Percentiles rank a stretch among this genome's conserved stretches.
These are phyloP conservation scores for Aspergillus ibericus DNA, from an alignment of 2,329 filamentous ascomycete species.

Conservation along the genomic window DNA sequence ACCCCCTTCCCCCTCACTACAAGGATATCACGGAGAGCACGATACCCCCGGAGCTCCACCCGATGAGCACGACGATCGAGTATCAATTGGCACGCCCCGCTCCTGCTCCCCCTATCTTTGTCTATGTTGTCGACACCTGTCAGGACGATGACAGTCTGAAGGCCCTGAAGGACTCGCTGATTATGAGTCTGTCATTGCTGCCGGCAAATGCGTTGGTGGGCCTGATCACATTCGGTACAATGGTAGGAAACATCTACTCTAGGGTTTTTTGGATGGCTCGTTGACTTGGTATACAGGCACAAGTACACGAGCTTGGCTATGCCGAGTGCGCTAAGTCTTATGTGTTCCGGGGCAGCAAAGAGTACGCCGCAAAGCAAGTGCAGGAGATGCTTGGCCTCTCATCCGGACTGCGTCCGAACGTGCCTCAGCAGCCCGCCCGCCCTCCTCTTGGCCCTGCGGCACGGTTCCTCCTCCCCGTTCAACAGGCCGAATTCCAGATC, in stretches of 20 bases:
- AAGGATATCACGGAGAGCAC: constrained; percentile 67
- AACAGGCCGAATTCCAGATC: constrained; percentile 95
- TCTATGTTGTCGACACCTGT: constrained; percentile 69
- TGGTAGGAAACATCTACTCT: constrained; percentile 57
- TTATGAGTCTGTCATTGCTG: constrained; percentile 65
- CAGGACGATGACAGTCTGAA: constrained; percentile 68
- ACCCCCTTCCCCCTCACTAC: constrained; percentile 65
- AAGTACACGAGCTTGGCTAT: constrained; percentile 97
- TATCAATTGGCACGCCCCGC: constrained; percentile 64
- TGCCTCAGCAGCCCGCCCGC: constrained; percentile 71
- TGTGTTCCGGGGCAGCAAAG: constrained; percentile 96
- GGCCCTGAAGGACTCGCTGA: constrained; percentile 65
- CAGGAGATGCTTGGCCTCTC: constrained; percentile 94
- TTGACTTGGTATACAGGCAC: constrained; percentile 57
- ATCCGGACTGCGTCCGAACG: constrained; percentile 69
- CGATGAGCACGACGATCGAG: constrained; percentile 65
- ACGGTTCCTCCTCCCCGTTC: constrained; percentile 88
- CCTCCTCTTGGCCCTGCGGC: constrained; percentile 76
- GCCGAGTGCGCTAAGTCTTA: constrained; percentile 98
- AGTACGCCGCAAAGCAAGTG: constrained; percentile 98
- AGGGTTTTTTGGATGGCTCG: constrained; percentile 7
- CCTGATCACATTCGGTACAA: constrained; percentile 75
- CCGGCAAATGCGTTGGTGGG: constrained; percentile 65
- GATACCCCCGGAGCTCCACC: constrained; percentile 66
- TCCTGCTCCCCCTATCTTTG: constrained; percentile 65